These are phyloP conservation scores for Aspergillus saccharolyticus DNA, from an alignment of 495 filamentous ascomycete genomes.

Conservation along the genomic window DNA sequence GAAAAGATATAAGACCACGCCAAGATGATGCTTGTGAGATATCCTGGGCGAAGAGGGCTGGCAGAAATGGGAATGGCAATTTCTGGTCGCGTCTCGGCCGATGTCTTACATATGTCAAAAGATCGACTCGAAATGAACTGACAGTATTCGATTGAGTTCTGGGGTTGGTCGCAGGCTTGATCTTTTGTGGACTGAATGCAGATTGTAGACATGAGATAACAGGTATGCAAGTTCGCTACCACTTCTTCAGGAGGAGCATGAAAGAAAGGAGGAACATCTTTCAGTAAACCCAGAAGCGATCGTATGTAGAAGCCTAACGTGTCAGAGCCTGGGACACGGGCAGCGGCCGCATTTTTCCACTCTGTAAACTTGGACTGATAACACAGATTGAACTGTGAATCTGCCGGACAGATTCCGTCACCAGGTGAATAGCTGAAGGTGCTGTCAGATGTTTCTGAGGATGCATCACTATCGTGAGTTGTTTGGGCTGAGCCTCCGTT, in stretches of 20 bases:
- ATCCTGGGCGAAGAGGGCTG: conserved; percentile 6
- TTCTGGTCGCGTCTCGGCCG: conserved; percentile 1
- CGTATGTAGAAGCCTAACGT: not conserved
- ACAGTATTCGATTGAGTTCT: conserved; percentile 14
- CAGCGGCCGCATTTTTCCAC: not conserved
- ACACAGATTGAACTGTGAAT: not conserved
- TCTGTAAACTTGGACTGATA: not conserved
- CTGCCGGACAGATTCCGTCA: not conserved
- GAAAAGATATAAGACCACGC: conserved; percentile 23
- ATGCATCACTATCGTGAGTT: not conserved
- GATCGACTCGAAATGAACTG: conserved; percentile 11
- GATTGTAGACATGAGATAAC: conserved; percentile 5
- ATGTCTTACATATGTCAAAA: conserved; percentile 3
- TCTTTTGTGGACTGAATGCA: conserved; percentile 14
- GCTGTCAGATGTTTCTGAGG: not conserved
- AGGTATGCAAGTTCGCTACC: not conserved
- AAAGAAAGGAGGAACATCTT: conserved; percentile 3
- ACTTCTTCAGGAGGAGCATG: conserved; percentile 7
- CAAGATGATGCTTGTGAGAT: conserved; percentile 16
- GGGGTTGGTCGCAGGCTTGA: conserved; percentile 9
- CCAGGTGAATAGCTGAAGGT: not conserved
- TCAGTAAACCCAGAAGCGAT: not conserved
- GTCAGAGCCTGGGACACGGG: not conserved
- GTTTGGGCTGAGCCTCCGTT: too few species aligned
- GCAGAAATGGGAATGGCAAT: not conserved